Base-by-base conservation (phyloP, 2,329 filamentous ascomycete species). In the Calonectria ilicicola region DNA sequence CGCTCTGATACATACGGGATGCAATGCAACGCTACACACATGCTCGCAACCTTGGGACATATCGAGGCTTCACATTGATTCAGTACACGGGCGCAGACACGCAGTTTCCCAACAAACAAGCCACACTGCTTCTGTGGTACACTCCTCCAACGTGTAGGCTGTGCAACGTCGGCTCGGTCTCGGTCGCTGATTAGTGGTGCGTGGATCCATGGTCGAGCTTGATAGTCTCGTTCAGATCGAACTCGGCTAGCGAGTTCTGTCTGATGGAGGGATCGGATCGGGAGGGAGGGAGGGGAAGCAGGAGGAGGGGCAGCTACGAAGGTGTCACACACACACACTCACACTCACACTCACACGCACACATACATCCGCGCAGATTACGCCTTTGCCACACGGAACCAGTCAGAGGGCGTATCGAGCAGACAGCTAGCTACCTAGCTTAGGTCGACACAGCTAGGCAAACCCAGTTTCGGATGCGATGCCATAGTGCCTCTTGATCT, bases 1-100 rank as follows among this genome's bases (percentile, higher is more conserved):
- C 26, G 46, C 56, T 58, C 66, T 69, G 56, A 69, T 64, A 69
- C 51, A 10, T 19, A 56, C 67, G 64, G 46, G 51, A 66, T 70
- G 68, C 42, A 65, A 53, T 70, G 42, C 68, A 23, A 70, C 68
- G 27, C 68, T 49, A 42, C 42, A 21, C 42, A 44, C 42, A 56
- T 56, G 51, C 51, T 27, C 63, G 38, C 62, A 62, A 46, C 51
- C 23, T 40, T 40, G 19, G 32, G 26, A 27, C 15, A 46, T 29
- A 44, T 38, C 23, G 44, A 51, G 46, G 23, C 40, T 27, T 62
- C 53, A 56, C 29, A 56, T 56, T 56, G 65, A 67, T 67, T 49
- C 51, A 58, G 29, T 23, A 56, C 51, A 56, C 51, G 51, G 29
- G 27, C 47, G 38, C 47, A 66, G 49, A 65, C 47, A 53, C 27